Evolutionary conservation across 1,284 basidiomycete species (phyloP), one percentile per base, ranked within the genome.

Genomic region (Fomitopsis palustris): DNA sequence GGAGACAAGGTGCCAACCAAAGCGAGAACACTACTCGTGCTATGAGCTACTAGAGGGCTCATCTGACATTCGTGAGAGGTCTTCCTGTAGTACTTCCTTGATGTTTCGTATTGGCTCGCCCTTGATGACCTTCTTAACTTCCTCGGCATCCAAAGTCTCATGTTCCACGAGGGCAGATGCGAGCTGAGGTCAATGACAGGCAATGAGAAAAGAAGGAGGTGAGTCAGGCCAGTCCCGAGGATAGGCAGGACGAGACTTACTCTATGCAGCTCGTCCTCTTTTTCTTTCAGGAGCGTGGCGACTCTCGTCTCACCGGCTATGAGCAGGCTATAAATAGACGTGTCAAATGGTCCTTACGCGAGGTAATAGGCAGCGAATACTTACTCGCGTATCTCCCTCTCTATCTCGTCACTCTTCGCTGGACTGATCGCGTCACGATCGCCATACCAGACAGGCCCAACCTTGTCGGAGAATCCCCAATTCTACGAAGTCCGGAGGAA

Each of bases 81-180:
- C 82, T 61, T 85, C 83, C 58, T 83, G 77, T 61, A 90, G 71
- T 49, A 86, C 82, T 66, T 90, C 86, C 61, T 79, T 74, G 64
- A 90, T 79, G 60, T 78, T 81, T 59, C 86, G 83, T 70, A 96
- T 88, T 60, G 81, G 78, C 73, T 94, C 87, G 38, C 93, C 93
- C 59, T 81, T 85, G 70, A 96, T 84, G n/a, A 95, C 90, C 74
- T 85, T 87, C 70, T 81, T 78, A 21, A 97, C 95, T 74, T 98
- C 94, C 21, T 92, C 87, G 42, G 85, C 80, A 64, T 88, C 87
- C 62, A 98, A 78, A n/a, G 95, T 97, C 79, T 98, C 95, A 75
- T 96, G 90, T 72, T 96, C 93, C 19, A 97, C 86, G 60, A 98
- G 78, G 4, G 96, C 95, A 57, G 84, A 81, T 3, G 95, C 95